Evolutionary conservation across 192 early-diverging fungal genomes (phyloP), one percentile per base, ranked within the genome.

Genomic region (Coemansia sp.): DNA sequence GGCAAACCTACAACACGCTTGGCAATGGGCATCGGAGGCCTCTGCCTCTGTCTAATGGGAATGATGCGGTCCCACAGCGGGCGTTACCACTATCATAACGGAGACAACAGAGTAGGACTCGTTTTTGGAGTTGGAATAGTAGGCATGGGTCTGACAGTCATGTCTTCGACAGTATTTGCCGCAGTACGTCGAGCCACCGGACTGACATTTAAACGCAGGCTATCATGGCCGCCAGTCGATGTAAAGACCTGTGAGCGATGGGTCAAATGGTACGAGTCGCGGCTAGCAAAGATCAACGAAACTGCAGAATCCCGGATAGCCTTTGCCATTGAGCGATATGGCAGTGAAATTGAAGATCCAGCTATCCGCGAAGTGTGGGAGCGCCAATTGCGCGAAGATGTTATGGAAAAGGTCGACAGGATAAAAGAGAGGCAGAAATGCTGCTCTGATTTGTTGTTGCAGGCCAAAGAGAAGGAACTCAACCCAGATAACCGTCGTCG

Each of bases 131-230:
- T 52, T n/a, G 36, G 65, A 6, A 9, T 76, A 18, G 22, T 57
- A 27, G 31, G 70, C 47, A 22, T 71, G 2, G 36, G 67, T 15
- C 3, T 79, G 3, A 16, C 63, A 1, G 44, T 43, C 3, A 20
- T 71, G 8, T 71, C 71, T 10, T 82, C 79, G 11, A 60, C 68
- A 0, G 62, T 82, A 5, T 60, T 82, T 31, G 79, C 79, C 1
- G 79, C 71, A 5, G 67, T 77, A 5, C 79, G 79, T 18, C 71
- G 79, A 7, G 65, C 71, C 7, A 82, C 79, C 3, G 79, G 79
- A 0, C 71, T 82, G 10, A 82, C 79, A 8, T 61, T 82, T 27
- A 55, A 66, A 7, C 73, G 67, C 9, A 59, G 40, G 31, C 38
- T 62, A n/a, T 2, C n/a, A 2, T 76, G 74, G 66, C 70, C 73